A percentile compares a stretch with the other conserved stretches of the same genome.
Conservation (phyloP, 2,329 filamentous ascomycete genomes). For the Scedosporium apiospermum region DNA sequence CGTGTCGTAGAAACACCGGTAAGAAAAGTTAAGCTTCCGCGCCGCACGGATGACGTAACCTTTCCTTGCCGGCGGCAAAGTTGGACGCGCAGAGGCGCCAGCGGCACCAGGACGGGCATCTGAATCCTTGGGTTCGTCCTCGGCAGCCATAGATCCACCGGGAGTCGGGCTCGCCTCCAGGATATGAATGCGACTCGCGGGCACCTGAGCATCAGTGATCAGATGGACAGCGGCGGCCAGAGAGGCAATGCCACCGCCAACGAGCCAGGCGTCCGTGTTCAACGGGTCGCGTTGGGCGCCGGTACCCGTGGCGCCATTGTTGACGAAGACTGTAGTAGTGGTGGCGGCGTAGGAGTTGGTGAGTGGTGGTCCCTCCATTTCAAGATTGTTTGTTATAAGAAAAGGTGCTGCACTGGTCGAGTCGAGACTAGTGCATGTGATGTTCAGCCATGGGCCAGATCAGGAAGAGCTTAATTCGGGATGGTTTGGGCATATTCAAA, state of each 20-base stretch:
- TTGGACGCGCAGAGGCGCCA: too few species aligned
- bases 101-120: too few species aligned
- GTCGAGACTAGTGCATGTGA: too few species aligned
- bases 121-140: not conserved
- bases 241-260: constrained; percentile 24
- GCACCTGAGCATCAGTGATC: constrained; percentile 22
- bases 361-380: not conserved
- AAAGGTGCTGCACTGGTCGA: not conserved
- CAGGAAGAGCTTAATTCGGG: too few species aligned
- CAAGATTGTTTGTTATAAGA: not conserved
- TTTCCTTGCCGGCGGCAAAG: constrained; percentile 8
- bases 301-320: not conserved
- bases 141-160: constrained; percentile 18
- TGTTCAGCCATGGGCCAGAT: too few species aligned
- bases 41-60: constrained; percentile 26
- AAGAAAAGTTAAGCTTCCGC: constrained; percentile 22
- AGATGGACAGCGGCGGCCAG: constrained; percentile 25
- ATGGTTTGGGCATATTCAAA: too few species aligned
- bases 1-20: constrained; percentile 20
- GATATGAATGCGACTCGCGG: constrained; percentile 22
- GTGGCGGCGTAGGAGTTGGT: not conserved
- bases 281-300: not conserved
- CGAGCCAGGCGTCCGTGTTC: constrained; percentile 19
- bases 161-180: constrained; percentile 18
- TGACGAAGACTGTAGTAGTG: not conserved